A percentile compares a stretch with the other conserved stretches of the same genome.
phyloP scores from a whole-genome alignment of 2,329 filamentous ascomycete species.

The Dryadomyces sulphureus region DNA sequence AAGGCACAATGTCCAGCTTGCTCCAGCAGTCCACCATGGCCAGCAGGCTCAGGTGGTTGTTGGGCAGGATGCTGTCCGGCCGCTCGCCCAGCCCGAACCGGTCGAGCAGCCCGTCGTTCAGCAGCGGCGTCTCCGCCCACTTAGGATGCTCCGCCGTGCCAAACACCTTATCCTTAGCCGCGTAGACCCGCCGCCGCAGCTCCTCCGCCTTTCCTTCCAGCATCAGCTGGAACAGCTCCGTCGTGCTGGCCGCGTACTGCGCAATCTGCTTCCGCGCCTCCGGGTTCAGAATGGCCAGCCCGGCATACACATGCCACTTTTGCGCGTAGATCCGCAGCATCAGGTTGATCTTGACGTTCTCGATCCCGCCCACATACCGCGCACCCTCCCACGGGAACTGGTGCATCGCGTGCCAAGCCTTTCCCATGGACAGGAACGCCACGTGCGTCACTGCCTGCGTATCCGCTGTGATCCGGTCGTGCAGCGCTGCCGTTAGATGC shows the following conservation, averaged over 20 bases:
- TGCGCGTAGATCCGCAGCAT: constrained; percentile 94
- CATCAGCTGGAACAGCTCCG: constrained; percentile 94
- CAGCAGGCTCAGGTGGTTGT: constrained; percentile 85
- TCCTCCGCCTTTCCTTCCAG: constrained; percentile 68
- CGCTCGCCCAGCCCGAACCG: constrained; percentile 71
- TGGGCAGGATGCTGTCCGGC: constrained; percentile 40
- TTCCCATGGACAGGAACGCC: constrained; percentile 94
- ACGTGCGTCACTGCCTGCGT: constrained; percentile 97
- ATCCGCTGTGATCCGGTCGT: constrained; percentile 95
- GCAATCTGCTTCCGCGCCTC: constrained; percentile 83
- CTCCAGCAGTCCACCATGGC: constrained; percentile 99
- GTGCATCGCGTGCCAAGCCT: constrained; percentile 86
- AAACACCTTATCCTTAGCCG: constrained; percentile 55
- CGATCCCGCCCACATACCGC: constrained; percentile 93
- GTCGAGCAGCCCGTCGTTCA: constrained; percentile 76
- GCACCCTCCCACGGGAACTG: constrained; percentile 95
- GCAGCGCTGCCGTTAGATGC: constrained; percentile 69
- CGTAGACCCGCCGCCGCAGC: constrained; percentile 54
- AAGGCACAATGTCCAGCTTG: constrained; percentile 81
- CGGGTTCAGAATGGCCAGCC: constrained; percentile 90
- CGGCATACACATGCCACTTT: constrained; percentile 99
- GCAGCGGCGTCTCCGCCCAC: constrained; percentile 49
- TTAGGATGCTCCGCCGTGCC: constrained; percentile 50
- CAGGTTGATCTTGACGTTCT: constrained; percentile 98
- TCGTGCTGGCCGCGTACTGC: constrained; percentile 85